phyloP scores from a whole-genome alignment of 2,329 filamentous ascomycete species.

The Venturiaceae sp. region DNA sequence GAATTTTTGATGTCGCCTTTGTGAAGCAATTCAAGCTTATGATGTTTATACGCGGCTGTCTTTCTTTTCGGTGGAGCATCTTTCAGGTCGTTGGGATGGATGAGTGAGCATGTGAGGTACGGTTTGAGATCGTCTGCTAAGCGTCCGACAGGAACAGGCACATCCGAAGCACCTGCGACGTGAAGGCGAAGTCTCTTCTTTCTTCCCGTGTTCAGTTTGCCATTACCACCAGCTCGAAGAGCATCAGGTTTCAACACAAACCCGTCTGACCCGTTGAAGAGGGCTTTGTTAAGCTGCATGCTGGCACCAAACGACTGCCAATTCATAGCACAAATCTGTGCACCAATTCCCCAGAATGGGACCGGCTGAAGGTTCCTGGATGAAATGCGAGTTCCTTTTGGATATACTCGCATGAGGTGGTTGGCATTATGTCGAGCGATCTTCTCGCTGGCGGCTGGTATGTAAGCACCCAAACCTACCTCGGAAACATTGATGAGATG shows the following conservation, averaged over 20 bases:
- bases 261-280: constrained; percentile 73
- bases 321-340: constrained; percentile 86
- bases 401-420: constrained; percentile 82
- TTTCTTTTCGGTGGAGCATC: constrained; percentile 49
- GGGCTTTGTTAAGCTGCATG: constrained; percentile 92
- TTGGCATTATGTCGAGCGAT: constrained; percentile 65
- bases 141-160: constrained; percentile 44
- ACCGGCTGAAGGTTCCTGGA: constrained; percentile 83
- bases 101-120: constrained; percentile 55
- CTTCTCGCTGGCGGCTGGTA: constrained; percentile 36
- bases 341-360: constrained; percentile 77
- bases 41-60: constrained; percentile 50
- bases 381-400: constrained; percentile 68
- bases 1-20: constrained; percentile 43
- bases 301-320: constrained; percentile 88
- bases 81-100: constrained; percentile 45
- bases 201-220: constrained; percentile 35
- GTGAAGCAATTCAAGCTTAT: constrained; percentile 48
- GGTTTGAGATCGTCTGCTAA: constrained; percentile 48
- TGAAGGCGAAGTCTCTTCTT: constrained; percentile 45
- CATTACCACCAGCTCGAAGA: constrained; percentile 53
- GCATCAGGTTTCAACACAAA: constrained; percentile 84
- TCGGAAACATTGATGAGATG: constrained; percentile 64
- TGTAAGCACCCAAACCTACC: constrained; percentile 42
- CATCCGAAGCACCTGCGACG: constrained; percentile 52